Evolutionary conservation across 192 early-diverging fungal genomes (phyloP), one percentile per base, ranked within the genome.

Genomic region (Gorgonomyces haynaldii): DNA sequence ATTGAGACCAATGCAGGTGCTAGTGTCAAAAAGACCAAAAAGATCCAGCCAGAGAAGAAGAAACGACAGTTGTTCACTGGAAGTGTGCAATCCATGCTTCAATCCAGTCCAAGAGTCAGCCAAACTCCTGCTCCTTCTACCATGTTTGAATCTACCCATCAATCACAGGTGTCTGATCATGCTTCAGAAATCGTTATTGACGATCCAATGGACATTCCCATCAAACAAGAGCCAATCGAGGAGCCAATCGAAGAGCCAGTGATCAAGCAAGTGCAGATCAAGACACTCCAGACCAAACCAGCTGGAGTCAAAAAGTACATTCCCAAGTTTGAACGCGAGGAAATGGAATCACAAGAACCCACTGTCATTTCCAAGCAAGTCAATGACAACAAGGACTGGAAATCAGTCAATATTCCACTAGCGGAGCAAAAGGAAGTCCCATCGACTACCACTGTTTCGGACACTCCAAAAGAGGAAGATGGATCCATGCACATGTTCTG

Each of bases 401-500:
- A 52, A 48, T 15, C 44, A 30, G 27, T 30, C 26, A 23, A 39
- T 34, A 53, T 32, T 12, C 38, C 20, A 21, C 50, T 26, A 31
- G 7, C 21, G 6, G 37, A 23, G 23, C 57, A 43, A 26, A 30
- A 45, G 34, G 35, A 37, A 28, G 27, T 9, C 9, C 9, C 37
- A 34, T 23, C 30, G 29, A 32, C n/a, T 31, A 24, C 30, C 17
- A 13, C n/a, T 6, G 25, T 47, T 19, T 13, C 22, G 1, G 17
- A 30, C 1, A 45, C 45, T 32, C 22, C 65, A 21, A 37, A 72
- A 21, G 72, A 72, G 36, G 49, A 34, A 16, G 76, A 83, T 42
- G 79, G 81, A 10, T 62, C 61, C 4, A 31, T 94, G 37, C 58
- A 58, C 29, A 66, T 91, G 59, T 99, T 76, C 65, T 99, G 92